Evolutionary conservation across 2,329 filamentous ascomycete species (phyloP).

Genomic region (Rutstroemia sp.): DNA sequence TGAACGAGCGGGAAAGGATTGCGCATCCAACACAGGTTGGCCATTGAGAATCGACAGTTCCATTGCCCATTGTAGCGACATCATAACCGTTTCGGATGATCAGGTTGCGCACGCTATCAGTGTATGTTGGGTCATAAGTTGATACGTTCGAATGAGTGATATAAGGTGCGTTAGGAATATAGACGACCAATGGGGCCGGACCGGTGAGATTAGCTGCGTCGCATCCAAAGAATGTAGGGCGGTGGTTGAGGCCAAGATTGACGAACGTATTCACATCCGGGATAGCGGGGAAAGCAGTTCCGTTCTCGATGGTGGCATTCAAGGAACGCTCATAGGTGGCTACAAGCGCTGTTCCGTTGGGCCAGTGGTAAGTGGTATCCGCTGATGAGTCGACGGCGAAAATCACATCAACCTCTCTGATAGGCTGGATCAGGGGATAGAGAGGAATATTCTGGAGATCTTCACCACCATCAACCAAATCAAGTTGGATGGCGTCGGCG

Average conservation of each 20-base stretch:
- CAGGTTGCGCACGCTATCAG: constrained; percentile 58
- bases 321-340: constrained; percentile 65
- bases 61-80: constrained; percentile 75
- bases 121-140: constrained; percentile 65
- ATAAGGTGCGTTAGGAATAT: constrained; percentile 83
- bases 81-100: constrained; percentile 86
- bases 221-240: constrained; percentile 77
- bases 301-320: constrained; percentile 51
- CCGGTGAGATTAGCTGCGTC: constrained; percentile 54
- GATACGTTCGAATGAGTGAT: constrained; percentile 68
- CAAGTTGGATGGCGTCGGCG: constrained; percentile 46
- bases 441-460: constrained; percentile 75
- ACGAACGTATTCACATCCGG: constrained; percentile 73
- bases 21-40: constrained; percentile 81
- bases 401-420: constrained; percentile 68
- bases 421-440: constrained; percentile 67
- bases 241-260: constrained; percentile 66
- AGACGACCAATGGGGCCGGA: constrained; percentile 66
- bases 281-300: constrained; percentile 63
- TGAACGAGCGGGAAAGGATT: constrained; percentile 67
- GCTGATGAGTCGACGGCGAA: constrained; percentile 75
- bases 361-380: constrained; percentile 62
- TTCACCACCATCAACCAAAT: constrained; percentile 71
- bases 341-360: constrained; percentile 68
- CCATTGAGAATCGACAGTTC: constrained; percentile 68